phyloP scores from a whole-genome alignment of 164 flowering plant genomes.

The Aristolochia fimbriata region DNA sequence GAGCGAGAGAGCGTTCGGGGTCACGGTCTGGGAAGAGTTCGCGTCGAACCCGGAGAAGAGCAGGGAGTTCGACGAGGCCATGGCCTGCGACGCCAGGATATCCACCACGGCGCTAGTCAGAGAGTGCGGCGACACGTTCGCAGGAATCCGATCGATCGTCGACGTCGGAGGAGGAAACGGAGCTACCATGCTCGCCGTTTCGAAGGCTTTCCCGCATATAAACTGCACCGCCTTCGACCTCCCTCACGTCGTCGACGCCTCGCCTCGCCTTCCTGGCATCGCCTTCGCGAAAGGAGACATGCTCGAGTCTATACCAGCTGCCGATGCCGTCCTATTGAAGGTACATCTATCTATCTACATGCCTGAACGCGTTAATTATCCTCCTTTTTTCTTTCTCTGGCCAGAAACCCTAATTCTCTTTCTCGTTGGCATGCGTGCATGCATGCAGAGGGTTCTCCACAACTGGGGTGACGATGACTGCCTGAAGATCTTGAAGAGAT shows the following conservation, averaged over 20 bases:
- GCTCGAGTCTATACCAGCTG: slow-evolving; percentile 14
- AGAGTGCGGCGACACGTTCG: slow-evolving; percentile 11
- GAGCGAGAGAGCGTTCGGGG: slow-evolving; percentile 24
- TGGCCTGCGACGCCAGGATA: slow-evolving; percentile 22
- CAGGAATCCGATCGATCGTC: slow-evolving; percentile 15
- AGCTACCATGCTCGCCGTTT: slow-evolving; percentile 12
- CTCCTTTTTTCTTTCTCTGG: too few relatives aligned
- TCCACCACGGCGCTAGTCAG: slow-evolving; percentile 7
- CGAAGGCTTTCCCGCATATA: slow-evolving; percentile 20
- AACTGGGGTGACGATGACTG: slow-evolving; percentile 33
- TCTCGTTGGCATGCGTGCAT: too few relatives aligned
- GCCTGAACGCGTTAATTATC: too few relatives aligned
- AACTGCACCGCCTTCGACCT: slow-evolving; percentile 20
- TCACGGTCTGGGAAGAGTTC: slow-evolving; percentile 18
- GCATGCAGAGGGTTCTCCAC: slow-evolving; percentile 30
- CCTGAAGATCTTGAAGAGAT: slow-evolving; percentile 25
- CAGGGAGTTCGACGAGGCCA: slow-evolving; percentile 21
- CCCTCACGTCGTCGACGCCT: slow-evolving; percentile 8
- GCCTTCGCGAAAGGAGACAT: slow-evolving; percentile 13
- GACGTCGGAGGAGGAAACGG: slow-evolving; percentile 30
- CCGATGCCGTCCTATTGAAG: slow-evolving; percentile 4
- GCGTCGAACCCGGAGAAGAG: slow-evolving; percentile 13
- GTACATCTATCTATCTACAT: background rate
- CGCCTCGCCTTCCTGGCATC: slow-evolving; percentile 10
- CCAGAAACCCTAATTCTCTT: too few relatives aligned